Conservation (phyloP, 306 rosid genomes). For the Sechiopsis laciniata region DNA sequence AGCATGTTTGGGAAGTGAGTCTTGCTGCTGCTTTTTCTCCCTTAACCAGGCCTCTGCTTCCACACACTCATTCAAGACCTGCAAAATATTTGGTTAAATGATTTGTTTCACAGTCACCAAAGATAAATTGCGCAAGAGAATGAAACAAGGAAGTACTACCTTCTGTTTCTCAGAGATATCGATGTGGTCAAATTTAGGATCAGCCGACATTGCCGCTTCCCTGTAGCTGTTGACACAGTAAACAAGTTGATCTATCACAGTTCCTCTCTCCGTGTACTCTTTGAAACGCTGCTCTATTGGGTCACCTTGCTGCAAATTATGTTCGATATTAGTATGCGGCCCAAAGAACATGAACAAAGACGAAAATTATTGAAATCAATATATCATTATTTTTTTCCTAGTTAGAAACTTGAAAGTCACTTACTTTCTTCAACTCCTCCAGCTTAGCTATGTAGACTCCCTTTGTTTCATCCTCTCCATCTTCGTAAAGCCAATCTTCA, state of each 20-base stretch:
- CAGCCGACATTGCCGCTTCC: slow-evolving; percentile 65
- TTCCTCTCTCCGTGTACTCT: slow-evolving; percentile 63
- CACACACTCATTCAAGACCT: slow-evolving; percentile 75
- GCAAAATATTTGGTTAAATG: background rate
- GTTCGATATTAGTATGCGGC: slow-evolving; percentile 6
- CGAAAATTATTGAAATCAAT: too few relatives aligned
- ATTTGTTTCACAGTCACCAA: background rate
- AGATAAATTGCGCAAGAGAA: background rate
- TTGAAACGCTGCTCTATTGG: slow-evolving; percentile 76
- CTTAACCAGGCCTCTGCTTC: slow-evolving; percentile 89
- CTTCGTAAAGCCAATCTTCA: slow-evolving; percentile 94
- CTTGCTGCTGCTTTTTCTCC: slow-evolving; percentile 74
- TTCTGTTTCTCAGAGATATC: slow-evolving; percentile 71
- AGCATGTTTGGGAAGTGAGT: slow-evolving; percentile 65
- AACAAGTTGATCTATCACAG: slow-evolving; percentile 51
- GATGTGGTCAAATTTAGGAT: slow-evolving; percentile 80
- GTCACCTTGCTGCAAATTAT: slow-evolving; percentile 75
- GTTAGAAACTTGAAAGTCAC: background rate
- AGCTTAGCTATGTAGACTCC: slow-evolving; percentile 90
- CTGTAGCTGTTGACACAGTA: slow-evolving; percentile 64
- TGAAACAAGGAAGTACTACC: slow-evolving; percentile 31
- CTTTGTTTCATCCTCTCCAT: slow-evolving; percentile 92
- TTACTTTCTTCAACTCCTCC: slow-evolving; percentile 81
- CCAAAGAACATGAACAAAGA: background rate
- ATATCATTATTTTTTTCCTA: background rate